Evolutionary conservation across 768 basidiomycete genomes (phyloP), one percentile per base, ranked within the genome.

Genomic region (Amanita pseudoporphyria): DNA sequence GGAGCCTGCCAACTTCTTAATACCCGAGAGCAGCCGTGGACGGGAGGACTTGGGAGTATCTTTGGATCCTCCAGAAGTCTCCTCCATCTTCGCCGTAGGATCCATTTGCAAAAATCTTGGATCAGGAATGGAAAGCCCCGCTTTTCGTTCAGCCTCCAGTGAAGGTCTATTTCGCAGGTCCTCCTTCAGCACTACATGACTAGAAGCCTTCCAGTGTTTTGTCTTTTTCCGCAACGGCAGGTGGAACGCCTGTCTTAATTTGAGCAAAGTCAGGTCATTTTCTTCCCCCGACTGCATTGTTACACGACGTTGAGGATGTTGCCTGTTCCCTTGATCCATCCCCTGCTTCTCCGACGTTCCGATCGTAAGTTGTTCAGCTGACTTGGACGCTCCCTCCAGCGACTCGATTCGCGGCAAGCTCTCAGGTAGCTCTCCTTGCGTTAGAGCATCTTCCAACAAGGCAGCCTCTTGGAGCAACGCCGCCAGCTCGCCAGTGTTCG

Each of bases 391-490:
- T 33, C 31, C 54, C 18, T n/a, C 56, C 53, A 28, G 7, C 26
- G 26, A 7, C 7, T 28, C 7, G 3, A 28, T 28, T 28, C 7
- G 26, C 26, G 26, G 26, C 26, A 28, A 28, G 3, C 48, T 74
- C 73, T 42, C 61, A 62, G 1, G 72, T 72, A 75, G 58, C 43
- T 73, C 72, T 3, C 79, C 79, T 24, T 67, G 67, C 37, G 69
- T 70, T 35, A 85, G 64, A 49, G 69, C 69, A 58, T 71, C 60
- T 64, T 84, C 82, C 41, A 84, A 59, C 47, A 76, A 56, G 26
- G 81, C 76, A 6, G 82, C 77, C 45, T 81, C 77, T 38, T 76
- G 73, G 22, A 84, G 58, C 41, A 85, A 62, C 28, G 67, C 61
- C 3, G 76, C 70, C 49, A 85, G 58, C 40, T 84, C 82, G 2